Base-by-base conservation (phyloP, 164 flowering plant species). In the Piper betle region DNA sequence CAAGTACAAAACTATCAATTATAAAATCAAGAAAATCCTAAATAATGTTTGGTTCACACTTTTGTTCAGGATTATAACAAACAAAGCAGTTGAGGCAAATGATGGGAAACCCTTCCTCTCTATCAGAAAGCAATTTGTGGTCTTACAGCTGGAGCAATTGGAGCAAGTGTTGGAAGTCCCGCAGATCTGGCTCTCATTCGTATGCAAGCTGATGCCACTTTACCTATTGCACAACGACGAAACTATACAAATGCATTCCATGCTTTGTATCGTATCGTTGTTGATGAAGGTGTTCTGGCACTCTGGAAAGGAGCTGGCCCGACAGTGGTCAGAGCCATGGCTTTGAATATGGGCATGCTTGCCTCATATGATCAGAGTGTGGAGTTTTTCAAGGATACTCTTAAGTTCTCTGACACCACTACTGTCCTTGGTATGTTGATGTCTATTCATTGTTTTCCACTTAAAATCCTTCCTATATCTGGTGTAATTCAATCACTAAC, bases 221-320 rank as follows among this genome's bases (percentile, higher is more conserved):
- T 93, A 66, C 90, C 97, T 60, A 65, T 50, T 58, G 87, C 97
- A 46, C 98, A 89, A 70, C 77, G 98, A 15, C 75, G 97, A 9
- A 71, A 93, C 57, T 93, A 93, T 77, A 84, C 75, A 56, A 87
- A 87, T 77, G 98, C 96, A 11, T 87, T 90, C 78, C 85, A 93
- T 70, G 98, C 97, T 20, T 86, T 93, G 4, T 80, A 66, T 39
- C 89, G 96, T 39, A 90, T 90, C 64, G 67, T 61, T 64, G 77
- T 84, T 19, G 97, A 90, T 69, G 98, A 90, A 75, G 98, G 98
- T 48, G 85, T 93, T 63, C 68, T 87, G 63, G 83, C 96, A 1
- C 88, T 93, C 4, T 90, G 99, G 99, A 90, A 90, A 77, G 99
- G 99, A 68, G 96, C 97, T 18, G 94, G 91, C 43, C 99, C 97